Conservation (phyloP, 2,329 filamentous ascomycete species). For the Colletotrichum melonis region DNA sequence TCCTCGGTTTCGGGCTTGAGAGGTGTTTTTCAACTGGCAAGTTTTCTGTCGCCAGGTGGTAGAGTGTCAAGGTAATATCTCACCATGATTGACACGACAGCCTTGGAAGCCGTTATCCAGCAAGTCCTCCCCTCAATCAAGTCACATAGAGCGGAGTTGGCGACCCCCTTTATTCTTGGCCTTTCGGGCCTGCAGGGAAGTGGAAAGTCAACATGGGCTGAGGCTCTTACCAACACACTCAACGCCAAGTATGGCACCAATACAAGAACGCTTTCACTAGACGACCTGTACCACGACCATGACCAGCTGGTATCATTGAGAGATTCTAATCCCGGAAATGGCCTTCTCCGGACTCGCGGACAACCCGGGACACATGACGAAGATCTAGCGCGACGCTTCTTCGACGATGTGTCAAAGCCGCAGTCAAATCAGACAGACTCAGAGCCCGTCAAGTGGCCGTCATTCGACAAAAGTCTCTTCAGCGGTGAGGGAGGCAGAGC, state of each 20-base stretch:
- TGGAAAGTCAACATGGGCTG: constrained; percentile 34
- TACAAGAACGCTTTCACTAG: constrained; percentile 29
- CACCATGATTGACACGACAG: constrained; percentile 22
- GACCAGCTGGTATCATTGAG: constrained; percentile 20
- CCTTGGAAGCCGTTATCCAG: constrained; percentile 10
- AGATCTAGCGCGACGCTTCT: constrained; percentile 20
- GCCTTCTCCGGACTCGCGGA: constrained; percentile 22
- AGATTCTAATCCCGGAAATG: constrained; percentile 20
- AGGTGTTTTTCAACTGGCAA: background rate
- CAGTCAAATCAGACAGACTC: background rate
- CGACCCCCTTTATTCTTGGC: constrained; percentile 24
- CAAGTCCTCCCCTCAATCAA: constrained; percentile 18
- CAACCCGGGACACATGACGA: constrained; percentile 34
- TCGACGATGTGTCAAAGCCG: background rate
- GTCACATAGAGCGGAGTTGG: background rate
- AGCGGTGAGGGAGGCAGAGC: constrained; percentile 28
- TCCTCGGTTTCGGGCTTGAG: background rate
- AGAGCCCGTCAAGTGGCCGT: constrained; percentile 15
- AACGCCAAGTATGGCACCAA: constrained; percentile 26
- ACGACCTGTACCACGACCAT: constrained; percentile 32
- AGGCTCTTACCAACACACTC: constrained; percentile 26
- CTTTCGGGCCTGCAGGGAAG: constrained; percentile 33
- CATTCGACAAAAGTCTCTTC: constrained; percentile 32
- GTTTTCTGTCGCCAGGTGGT: background rate
- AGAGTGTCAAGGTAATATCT: background rate